These are phyloP conservation scores for Penicillium thymicola DNA, from an alignment of 2,329 filamentous ascomycete genomes.

Conservation along the genomic window DNA sequence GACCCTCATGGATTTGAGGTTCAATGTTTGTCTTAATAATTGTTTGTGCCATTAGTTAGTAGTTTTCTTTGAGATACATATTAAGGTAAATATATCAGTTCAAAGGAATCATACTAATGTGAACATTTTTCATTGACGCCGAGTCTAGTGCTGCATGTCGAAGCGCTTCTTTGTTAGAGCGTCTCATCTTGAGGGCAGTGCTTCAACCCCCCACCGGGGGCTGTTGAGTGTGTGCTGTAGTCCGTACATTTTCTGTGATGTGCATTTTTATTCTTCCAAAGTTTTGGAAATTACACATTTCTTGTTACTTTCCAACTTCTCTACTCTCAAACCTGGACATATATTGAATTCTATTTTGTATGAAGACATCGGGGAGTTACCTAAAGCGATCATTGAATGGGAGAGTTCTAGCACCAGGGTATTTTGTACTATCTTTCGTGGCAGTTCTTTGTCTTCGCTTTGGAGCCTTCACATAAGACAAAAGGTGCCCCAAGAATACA, in stretches of 20 bases:
- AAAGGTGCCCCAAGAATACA: neutral
- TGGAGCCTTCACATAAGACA: slow-evolving; percentile 1
- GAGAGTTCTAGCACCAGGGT: neutral
- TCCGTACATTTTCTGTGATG: neutral
- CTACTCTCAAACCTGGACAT: neutral
- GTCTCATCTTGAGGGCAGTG: slow-evolving; percentile 4
- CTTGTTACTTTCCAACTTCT: neutral
- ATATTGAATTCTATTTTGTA: neutral
- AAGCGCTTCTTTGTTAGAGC: slow-evolving; percentile 5
- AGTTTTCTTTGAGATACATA: neutral
- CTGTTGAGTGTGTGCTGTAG: neutral
- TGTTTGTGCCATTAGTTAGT: neutral
- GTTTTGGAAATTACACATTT: neutral
- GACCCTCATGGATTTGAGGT: neutral
- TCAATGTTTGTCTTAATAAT: neutral
- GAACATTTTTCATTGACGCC: neutral
- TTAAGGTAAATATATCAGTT: neutral
- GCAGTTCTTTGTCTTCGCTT: neutral
- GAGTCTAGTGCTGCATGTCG: neutral
- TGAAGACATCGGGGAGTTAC: neutral
- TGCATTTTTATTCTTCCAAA: neutral
- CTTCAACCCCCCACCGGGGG: slow-evolving; percentile 1
- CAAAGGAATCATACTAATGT: neutral
- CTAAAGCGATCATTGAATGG: neutral
- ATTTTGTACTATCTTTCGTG: neutral